Evolutionary conservation across 2,329 filamentous ascomycete species (phyloP).

Genomic region (Verticillium zaregamsianum): DNA sequence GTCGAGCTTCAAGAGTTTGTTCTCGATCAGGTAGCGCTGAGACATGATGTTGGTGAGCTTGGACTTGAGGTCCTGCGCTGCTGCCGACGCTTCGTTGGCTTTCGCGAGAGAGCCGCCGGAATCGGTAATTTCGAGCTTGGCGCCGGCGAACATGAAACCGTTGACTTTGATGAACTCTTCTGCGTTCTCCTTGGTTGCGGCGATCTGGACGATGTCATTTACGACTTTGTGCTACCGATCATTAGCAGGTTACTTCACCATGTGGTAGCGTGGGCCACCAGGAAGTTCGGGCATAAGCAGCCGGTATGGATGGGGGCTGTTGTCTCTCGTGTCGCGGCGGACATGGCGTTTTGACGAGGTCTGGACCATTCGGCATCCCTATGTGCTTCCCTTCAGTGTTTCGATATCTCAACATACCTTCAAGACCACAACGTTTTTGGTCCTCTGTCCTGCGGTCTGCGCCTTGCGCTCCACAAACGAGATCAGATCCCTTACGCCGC

Average conservation of each 20-base stretch:
- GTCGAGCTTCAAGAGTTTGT: slow-evolving; percentile 82
- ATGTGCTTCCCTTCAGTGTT: slow-evolving; percentile 17
- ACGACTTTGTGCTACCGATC: slow-evolving; percentile 63
- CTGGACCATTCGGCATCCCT: slow-evolving; percentile 28
- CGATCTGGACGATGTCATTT: slow-evolving; percentile 67
- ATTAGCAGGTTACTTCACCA: slow-evolving; percentile 57
- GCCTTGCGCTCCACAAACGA: slow-evolving; percentile 70
- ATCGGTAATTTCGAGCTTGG: slow-evolving; percentile 52
- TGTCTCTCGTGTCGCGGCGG: slow-evolving; percentile 28
- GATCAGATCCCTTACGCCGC: slow-evolving; percentile 61
- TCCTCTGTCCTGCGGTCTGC: slow-evolving; percentile 35
- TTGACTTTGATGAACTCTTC: slow-evolving; percentile 65
- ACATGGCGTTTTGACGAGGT: slow-evolving; percentile 22
- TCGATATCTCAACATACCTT: slow-evolving; percentile 65
- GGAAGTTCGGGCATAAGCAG: slow-evolving; percentile 24
- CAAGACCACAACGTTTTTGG: slow-evolving; percentile 60
- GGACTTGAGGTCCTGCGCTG: slow-evolving; percentile 58
- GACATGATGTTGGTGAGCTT: slow-evolving; percentile 69
- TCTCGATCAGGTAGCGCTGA: slow-evolving; percentile 65
- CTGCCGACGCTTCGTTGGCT: slow-evolving; percentile 41
- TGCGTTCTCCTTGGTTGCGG: slow-evolving; percentile 59
- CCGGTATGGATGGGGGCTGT: slow-evolving; percentile 26
- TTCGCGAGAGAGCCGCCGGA: slow-evolving; percentile 38
- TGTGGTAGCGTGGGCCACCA: slow-evolving; percentile 13
- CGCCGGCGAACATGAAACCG: slow-evolving; percentile 64